A percentile compares a stretch with the other conserved stretches of the same genome.
Evolutionary conservation across 768 basidiomycete genomes (phyloP).

Genomic region (Pisolithus orientalis): DNA sequence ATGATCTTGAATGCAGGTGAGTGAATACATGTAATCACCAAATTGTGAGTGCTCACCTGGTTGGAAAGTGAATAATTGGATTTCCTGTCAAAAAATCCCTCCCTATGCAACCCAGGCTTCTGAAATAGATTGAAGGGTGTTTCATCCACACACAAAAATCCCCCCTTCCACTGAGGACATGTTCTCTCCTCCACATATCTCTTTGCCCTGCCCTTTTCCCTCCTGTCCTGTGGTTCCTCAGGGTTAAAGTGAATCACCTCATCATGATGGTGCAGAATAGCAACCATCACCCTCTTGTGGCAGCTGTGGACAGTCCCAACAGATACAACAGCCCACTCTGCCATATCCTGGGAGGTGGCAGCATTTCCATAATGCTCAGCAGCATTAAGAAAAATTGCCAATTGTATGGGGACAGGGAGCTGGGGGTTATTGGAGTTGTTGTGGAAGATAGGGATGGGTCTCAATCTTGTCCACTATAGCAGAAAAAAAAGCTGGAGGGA

Average conservation of each 20-base stretch:
- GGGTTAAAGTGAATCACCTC: neutral
- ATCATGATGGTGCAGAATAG: conserved; percentile 1
- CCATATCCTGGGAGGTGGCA: neutral
- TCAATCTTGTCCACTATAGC: too few species aligned
- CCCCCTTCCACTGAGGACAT: conserved; percentile 1
- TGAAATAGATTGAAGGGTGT: neutral
- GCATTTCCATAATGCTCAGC: neutral
- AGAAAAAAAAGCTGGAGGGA: too few species aligned
- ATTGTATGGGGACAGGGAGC: too few species aligned
- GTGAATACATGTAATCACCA: neutral
- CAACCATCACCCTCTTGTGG: conserved; percentile 1
- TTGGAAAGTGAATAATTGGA: conserved; percentile 14
- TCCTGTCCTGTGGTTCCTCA: neutral
- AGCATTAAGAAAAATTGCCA: neutral
- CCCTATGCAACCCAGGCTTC: conserved; percentile 7
- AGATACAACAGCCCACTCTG: conserved; percentile 3
- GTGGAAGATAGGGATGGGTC: too few species aligned
- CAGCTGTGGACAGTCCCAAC: conserved; percentile 4
- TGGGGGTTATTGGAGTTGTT: too few species aligned
- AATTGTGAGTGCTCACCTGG: conserved; percentile 8
- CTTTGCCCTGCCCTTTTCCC: neutral
- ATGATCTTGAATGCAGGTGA: neutral
- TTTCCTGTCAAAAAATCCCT: conserved; percentile 14
- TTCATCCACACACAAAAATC: conserved; percentile 4
- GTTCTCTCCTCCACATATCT: neutral